Conservation (phyloP, 164 flowering plant species). For the Litsea cubeba region DNA sequence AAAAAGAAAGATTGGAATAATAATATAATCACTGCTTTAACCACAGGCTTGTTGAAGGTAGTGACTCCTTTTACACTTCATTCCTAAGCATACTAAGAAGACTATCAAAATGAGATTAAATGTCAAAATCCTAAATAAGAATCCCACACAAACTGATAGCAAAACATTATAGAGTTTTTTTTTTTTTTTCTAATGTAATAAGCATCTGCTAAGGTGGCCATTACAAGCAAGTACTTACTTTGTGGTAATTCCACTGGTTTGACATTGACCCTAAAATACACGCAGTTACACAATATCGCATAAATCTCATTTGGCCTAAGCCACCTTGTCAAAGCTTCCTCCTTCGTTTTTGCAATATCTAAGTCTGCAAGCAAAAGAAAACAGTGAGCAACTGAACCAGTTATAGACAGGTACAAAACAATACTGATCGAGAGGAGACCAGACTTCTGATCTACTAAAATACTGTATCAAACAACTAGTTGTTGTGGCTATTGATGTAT, state of each 20-base stretch:
- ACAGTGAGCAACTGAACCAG: constrained; percentile 5
- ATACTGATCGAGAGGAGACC: background rate
- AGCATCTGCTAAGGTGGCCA: background rate
- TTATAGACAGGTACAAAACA: background rate
- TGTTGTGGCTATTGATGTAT: background rate
- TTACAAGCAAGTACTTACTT: constrained; percentile 37
- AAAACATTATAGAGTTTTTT: background rate
- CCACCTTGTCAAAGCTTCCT: constrained; percentile 79
- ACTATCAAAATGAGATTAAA: background rate
- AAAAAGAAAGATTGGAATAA: background rate
- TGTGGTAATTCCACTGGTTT: constrained; percentile 74
- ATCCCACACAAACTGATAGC: background rate
- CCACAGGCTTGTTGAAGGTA: background rate
- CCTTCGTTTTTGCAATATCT: constrained; percentile 50
- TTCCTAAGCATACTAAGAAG: background rate
- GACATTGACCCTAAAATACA: constrained; percentile 53
- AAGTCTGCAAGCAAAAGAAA: constrained; percentile 51
- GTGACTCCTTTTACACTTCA: background rate
- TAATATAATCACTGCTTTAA: background rate
- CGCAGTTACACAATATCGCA: constrained; percentile 68
- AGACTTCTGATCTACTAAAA: background rate
- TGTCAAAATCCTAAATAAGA: background rate
- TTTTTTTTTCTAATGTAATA: background rate
- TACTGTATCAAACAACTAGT: background rate
- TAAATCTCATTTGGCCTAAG: constrained; percentile 87